These are phyloP conservation scores for Eucalyptus sp. DNA, from an alignment of 345 rosid genomes.

Conservation along the genomic window DNA sequence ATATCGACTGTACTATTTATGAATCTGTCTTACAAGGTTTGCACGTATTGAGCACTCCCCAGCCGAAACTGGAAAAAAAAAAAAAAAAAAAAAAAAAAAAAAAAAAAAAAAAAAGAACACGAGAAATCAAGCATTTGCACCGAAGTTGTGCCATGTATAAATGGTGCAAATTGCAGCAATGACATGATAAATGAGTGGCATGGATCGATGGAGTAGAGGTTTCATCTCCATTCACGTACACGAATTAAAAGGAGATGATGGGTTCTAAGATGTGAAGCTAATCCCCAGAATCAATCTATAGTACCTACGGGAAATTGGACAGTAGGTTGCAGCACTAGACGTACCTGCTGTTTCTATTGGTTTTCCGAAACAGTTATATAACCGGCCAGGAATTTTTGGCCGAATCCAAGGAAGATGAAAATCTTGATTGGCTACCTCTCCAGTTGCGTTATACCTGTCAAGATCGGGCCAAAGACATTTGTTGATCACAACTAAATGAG, in stretches of 20 bases:
- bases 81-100: too few species aligned
- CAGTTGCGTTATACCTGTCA: slow-evolving; percentile 27
- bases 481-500: neutral
- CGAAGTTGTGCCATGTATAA: neutral
- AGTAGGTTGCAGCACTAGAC: neutral
- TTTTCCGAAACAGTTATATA: slow-evolving; percentile 68
- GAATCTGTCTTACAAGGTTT: neutral
- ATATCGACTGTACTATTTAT: neutral
- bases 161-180: neutral
- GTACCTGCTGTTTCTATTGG: slow-evolving; percentile 69
- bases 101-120: too few species aligned
- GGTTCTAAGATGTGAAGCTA: neutral
- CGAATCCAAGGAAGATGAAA: slow-evolving; percentile 32
- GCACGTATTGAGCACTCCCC: neutral
- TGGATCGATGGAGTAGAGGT: neutral
- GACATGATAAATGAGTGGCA: neutral
- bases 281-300: neutral
- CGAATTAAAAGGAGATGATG: neutral
- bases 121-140: neutral
- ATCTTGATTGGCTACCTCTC: slow-evolving; percentile 56
- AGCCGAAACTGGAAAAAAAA: neutral
- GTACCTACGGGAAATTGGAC: neutral
- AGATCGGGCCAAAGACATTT: neutral
- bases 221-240: neutral
- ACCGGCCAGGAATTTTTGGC: slow-evolving; percentile 73